Evolutionary conservation across 768 basidiomycete genomes (phyloP), one percentile per base, ranked within the genome.

Genomic region (Ephemerocybe angulata): DNA sequence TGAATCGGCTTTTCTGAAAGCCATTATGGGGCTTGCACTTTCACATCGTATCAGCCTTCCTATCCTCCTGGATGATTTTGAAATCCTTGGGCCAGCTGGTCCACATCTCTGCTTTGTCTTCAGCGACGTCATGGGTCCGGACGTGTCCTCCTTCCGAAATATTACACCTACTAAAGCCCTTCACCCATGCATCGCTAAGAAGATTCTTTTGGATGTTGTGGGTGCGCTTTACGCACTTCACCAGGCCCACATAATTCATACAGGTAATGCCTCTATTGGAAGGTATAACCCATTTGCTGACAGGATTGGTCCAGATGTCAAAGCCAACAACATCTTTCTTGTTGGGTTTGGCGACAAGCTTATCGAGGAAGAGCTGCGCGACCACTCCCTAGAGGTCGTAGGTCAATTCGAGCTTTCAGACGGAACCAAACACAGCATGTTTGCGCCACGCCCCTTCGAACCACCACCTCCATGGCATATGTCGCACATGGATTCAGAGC

Each of bases 71-170:
- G 50, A 58, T 24, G 31, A 27, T 29, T 55, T 58, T 29, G 57
- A 50, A 21, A 25, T 33, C 28, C 8, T 47, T 37, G 53, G 53
- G 15, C 42, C 30, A 30, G 55, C 6, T n/a, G 57, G 53, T 19
- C 42, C 37, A 22, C 59, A 60, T 31, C 38, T 57, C 19, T 60
- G 56, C 52, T 46, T 60, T 29, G 48, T 54, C n/a, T 19, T 27
- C 41, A 7, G 17, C 49, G 5, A 8, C 8, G 46, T 54, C 15
- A 17, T 50, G 7, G 57, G 57, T 28, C 46, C 55, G 11, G 28
- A 43, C 51, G 38, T 60, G 48, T 53, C 55, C 21, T 1, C 41
- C n/a, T 54, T 54, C 15, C 37, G 55, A 46, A 40, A 38, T 24
- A 40, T 29, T 35, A 25, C 59, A 10, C 59, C 55, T 0, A 57